These are phyloP conservation scores for Phaeomoniella chlamydospora DNA, from an alignment of 2,329 filamentous ascomycete species.

Conservation along the genomic window DNA sequence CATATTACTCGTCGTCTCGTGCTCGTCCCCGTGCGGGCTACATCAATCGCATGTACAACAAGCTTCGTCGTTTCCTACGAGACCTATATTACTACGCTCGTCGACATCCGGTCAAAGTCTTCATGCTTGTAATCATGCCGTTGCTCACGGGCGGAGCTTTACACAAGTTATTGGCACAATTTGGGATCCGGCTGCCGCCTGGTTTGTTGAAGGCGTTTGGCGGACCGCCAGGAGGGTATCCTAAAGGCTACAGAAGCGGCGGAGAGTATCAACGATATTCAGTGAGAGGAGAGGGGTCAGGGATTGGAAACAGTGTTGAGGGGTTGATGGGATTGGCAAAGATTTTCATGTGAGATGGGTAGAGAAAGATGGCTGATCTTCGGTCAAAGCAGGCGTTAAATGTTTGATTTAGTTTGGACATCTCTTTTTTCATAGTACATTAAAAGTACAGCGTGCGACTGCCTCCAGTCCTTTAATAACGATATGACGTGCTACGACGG, in stretches of 20 bases:
- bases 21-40: slow-evolving; percentile 66
- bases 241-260: slow-evolving; percentile 10
- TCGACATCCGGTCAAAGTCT: slow-evolving; percentile 72
- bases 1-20: slow-evolving; percentile 58
- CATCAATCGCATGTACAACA: slow-evolving; percentile 55
- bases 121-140: slow-evolving; percentile 76
- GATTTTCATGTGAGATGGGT: slow-evolving; percentile 32
- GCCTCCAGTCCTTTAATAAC: background rate
- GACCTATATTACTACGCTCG: slow-evolving; percentile 72
- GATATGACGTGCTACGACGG: background rate
- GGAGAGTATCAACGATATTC: slow-evolving; percentile 16
- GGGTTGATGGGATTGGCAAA: slow-evolving; percentile 35
- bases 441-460: background rate
- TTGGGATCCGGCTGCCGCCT: slow-evolving; percentile 64
- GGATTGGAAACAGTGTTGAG: slow-evolving; percentile 29
- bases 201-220: slow-evolving; percentile 30
- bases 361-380: background rate
- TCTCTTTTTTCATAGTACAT: background rate
- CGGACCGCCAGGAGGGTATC: slow-evolving; percentile 17
- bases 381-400: background rate
- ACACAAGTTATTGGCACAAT: slow-evolving; percentile 59
- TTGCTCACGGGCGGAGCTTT: slow-evolving; percentile 73
- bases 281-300: slow-evolving; percentile 13
- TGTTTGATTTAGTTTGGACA: background rate
- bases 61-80: slow-evolving; percentile 64